Evolutionary conservation across 306 rosid genomes (phyloP).

Genomic region (Rubus parviflorus): DNA sequence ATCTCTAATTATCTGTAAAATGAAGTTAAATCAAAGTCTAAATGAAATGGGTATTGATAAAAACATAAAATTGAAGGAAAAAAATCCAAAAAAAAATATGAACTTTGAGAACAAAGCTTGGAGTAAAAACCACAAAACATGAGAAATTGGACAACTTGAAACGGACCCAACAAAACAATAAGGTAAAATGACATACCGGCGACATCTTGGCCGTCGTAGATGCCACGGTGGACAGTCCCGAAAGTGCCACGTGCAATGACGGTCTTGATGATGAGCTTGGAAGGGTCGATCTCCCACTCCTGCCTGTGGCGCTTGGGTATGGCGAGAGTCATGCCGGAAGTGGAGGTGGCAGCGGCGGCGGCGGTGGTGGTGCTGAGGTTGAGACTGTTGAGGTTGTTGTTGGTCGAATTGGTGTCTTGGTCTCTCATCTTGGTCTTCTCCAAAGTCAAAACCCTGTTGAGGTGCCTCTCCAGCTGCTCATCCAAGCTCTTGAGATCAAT

Average conservation of each 20-base stretch:
- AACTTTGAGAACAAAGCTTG: not conserved
- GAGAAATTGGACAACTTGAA: not conserved
- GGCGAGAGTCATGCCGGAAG: conserved; percentile 19
- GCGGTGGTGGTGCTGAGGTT: not conserved
- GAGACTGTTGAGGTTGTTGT: conserved; percentile 16
- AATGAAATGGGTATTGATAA: not conserved
- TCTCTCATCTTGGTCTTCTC: conserved; percentile 62
- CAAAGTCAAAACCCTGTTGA: conserved; percentile 67
- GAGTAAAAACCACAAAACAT: not conserved
- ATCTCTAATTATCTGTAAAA: conserved; percentile 4
- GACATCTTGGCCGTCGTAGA: conserved; percentile 85
- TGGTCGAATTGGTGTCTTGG: conserved; percentile 35
- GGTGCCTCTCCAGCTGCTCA: conserved; percentile 89
- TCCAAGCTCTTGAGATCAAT: conserved; percentile 98
- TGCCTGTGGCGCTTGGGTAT: conserved; percentile 52
- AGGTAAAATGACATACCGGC: conserved; percentile 55
- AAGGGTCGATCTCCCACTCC: conserved; percentile 97
- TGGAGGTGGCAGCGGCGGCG: conserved; percentile 2
- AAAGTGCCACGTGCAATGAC: conserved; percentile 94
- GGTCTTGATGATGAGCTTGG: conserved; percentile 72
- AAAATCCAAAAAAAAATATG: not conserved
- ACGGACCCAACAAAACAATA: not conserved
- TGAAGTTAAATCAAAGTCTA: not conserved
- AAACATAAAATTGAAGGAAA: not conserved
- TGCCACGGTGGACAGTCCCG: conserved; percentile 90